These are phyloP conservation scores for Eucommia ulmoides DNA, from an alignment of 257 asterid genomes.

Conservation along the genomic window DNA sequence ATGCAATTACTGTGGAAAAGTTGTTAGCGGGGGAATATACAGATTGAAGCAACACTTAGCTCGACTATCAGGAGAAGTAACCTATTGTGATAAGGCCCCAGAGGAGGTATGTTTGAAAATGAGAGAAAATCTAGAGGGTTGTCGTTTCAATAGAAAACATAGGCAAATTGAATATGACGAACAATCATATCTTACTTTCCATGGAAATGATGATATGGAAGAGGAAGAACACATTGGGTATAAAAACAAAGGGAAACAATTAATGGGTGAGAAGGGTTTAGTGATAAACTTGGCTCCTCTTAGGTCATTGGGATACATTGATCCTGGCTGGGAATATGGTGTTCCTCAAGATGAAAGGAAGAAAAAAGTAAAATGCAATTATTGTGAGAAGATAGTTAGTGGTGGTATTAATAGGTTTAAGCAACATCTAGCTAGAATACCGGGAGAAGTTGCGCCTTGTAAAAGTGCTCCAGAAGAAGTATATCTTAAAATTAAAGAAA, in stretches of 20 bases:
- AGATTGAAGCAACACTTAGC: slow-evolving; percentile 91
- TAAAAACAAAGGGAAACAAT: slow-evolving; percentile 63
- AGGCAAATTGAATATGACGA: slow-evolving; percentile 61
- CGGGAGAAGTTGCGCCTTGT: slow-evolving; percentile 94
- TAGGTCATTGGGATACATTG: slow-evolving; percentile 78
- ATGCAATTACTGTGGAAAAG: slow-evolving; percentile 88
- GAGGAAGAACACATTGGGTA: slow-evolving; percentile 50
- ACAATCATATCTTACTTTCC: slow-evolving; percentile 56
- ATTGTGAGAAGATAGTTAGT: slow-evolving; percentile 84
- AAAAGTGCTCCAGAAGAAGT: slow-evolving; percentile 88
- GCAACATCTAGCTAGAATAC: slow-evolving; percentile 88
- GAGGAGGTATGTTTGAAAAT: slow-evolving; percentile 61
- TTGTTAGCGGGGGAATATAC: slow-evolving; percentile 88
- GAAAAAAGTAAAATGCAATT: slow-evolving; percentile 88
- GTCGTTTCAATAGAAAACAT: slow-evolving; percentile 63
- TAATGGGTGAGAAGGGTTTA: slow-evolving; percentile 47
- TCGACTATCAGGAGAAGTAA: slow-evolving; percentile 80
- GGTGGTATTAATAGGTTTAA: slow-evolving; percentile 91
- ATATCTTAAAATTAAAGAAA: slow-evolving; percentile 70
- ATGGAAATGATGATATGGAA: slow-evolving; percentile 35
- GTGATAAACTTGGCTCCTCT: slow-evolving; percentile 61
- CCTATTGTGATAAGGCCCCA: slow-evolving; percentile 85
- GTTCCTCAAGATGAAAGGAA: slow-evolving; percentile 90
- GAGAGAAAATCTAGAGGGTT: slow-evolving; percentile 77
- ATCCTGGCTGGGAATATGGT: slow-evolving; percentile 97